Evolutionary conservation across 2,329 filamentous ascomycete species (phyloP), one percentile per base, ranked within the genome.

Genomic region (Ascochyta viciae-villosae): DNA sequence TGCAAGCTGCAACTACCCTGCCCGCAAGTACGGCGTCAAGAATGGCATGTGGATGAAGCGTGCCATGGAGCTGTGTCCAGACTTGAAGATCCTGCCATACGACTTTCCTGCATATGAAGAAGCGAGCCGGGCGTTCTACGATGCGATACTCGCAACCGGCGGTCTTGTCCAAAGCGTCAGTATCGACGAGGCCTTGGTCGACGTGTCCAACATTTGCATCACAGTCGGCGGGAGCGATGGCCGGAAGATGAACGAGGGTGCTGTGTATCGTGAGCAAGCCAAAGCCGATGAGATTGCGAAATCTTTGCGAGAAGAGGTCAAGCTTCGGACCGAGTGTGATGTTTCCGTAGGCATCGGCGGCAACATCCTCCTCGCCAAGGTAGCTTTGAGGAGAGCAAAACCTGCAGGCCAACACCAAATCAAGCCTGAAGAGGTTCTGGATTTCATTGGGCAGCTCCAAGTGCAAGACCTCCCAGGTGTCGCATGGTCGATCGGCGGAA

Each of bases 21-120:
- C 96, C 6, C 87, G 95, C 34, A 83, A 85, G 29, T 95, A 88
- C 65, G 94, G 94, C 1, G 83, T 99, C 50, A 96, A 93, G 72
- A 99, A 99, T 65, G 96, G 96, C 34, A 99, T 98, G 95, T 99
- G 96, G 95, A 98, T 99, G 94, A 96, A 94, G 73, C 83, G 85
- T 31, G 95, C 95, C 0, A 82, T 89, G 56, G 89, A 95, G 63
- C 75, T 95, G 16, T 99, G 92, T 70, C 89, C 94, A 0, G 86
- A 92, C 22, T 80, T 99, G 16, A 92, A 96, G 64, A 88, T 98
- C 1, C 73, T 99, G n/a, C 91, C 93, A 0, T 99, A 99, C 67
- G 93, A 99, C 70, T 99, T 98, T 70, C 89, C 90, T 2, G 94
- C 88, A 0, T 99, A 99, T 65, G 95, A 99, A 79, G 89, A 93